A percentile compares a stretch with the other conserved stretches of the same genome.
Conservation (phyloP, 2,329 filamentous ascomycete genomes). For the Zymoseptoria passerinii region DNA sequence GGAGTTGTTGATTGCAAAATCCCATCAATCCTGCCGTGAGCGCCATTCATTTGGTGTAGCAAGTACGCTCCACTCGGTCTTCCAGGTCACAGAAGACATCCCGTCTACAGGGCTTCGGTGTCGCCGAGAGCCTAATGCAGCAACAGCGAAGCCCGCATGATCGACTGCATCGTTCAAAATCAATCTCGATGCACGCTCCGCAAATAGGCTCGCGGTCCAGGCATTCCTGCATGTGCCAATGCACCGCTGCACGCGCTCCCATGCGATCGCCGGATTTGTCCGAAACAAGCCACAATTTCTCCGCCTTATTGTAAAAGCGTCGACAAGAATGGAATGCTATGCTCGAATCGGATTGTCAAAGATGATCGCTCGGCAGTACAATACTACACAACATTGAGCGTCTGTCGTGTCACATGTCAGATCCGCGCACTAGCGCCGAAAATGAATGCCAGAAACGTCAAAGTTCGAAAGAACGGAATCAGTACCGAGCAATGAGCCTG, state of each 20-base stretch:
- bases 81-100: neutral
- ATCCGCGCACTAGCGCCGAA: neutral
- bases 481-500: neutral
- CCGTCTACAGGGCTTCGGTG: neutral
- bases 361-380: neutral
- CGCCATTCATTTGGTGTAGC: neutral
- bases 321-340: neutral
- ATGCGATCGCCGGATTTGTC: neutral
- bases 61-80: neutral
- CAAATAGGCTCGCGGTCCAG: neutral
- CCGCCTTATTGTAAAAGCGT: neutral
- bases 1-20: neutral
- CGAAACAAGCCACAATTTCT: neutral
- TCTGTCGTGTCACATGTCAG: neutral
- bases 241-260: neutral
- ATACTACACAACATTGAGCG: neutral
- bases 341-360: neutral
- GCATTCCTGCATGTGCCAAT: neutral
- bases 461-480: neutral
- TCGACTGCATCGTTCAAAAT: neutral
- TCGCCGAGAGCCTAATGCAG: neutral
- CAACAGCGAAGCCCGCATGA: neutral
- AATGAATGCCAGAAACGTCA: neutral
- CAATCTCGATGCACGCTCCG: neutral
- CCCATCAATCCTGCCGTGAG: neutral